Base-by-base conservation (phyloP, 208 protist species). In the Leishmania turanica region DNA sequence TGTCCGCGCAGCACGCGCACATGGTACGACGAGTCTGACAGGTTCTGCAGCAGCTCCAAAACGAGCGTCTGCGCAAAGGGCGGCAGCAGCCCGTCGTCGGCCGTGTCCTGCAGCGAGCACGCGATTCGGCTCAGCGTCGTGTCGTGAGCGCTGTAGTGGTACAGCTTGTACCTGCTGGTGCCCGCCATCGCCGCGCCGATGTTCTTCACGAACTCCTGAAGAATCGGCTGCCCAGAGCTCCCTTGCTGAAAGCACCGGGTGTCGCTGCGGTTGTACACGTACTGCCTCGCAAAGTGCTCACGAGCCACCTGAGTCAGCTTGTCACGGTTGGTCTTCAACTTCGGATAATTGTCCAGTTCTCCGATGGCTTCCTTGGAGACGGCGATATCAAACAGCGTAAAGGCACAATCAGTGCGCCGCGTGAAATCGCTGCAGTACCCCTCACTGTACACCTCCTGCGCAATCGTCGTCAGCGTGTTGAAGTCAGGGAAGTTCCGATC, bases 131-230 rank as follows among this genome's bases (percentile, higher is more conserved):
- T 68, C n/a, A 92, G 60, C 8, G 86, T 91, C 0, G 83, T 90
- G 82, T 93, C 87, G 68, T 92, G 87, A 3, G 86, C 84, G 77
- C 84, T 91, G 88, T 93, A 92, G 77, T 92, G 84, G 54, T 84
- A 87, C 70, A 93, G 75, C 79, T 88, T 91, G 76, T 84, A 92
- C 24, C 47, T 83, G 31, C 37, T 86, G 21, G 58, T 66, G 17
- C 62, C 76, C 4, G 45, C n/a, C 24, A 85, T 71, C 64, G 75
- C 60, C 27, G 70, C 49, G 47, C 82, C n/a, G 27, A 89, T 86
- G 77, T 91, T 92, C 9, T 54, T 49, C 21, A 93, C 45, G 8
- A 91, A 79, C 65, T 91, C 34, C n/a, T 81, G 82, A 62, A 86
- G 34, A 51, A 83, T 83, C 13, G 84, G 72, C 65, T 77, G 74